Evolutionary conservation across 495 filamentous ascomycete species (phyloP), one percentile per base, ranked within the genome.

Genomic region (Penicillium mononematosum): DNA sequence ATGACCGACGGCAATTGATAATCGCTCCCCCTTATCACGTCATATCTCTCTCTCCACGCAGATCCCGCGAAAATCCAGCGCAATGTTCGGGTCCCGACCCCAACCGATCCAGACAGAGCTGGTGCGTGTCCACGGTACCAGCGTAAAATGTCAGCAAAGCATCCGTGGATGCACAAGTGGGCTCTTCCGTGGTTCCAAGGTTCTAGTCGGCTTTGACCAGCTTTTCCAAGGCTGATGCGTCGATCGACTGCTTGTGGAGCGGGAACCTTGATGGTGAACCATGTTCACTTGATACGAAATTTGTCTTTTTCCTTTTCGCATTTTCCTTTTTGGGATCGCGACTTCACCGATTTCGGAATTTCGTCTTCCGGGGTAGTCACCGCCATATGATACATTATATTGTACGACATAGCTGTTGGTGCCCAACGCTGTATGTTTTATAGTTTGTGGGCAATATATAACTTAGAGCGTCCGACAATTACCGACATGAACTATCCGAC

Each of bases 1-100:
- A 31, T 63, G 53, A 63, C 50, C 24, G 46, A 39, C 19, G 45
- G 24, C n/a, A 55, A 60, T 62, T 62, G 53, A 55, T 55, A 62
- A 65, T 58, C 10, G 9, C 31, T 42, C 38, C 50, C 50, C 46
- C 50, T 62, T 55, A 61, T 55, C 60, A 24, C 19, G 20, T 53
- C 31, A 38, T 10, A 25, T 55, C 45, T 4, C 11, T 47, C 52
- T 51, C 52, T 52, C 39, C 50, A 24, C 34, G 47, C 34, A 20
- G 50, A 58, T 61, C 59, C 45, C 24, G 36, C 39, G 31, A 44
- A 42, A 45, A 45, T 44, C 43, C 32, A 31, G 29, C 9, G 17
- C 48, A 43, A 32, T 42, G 22, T 27, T 16, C 32, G 29, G 22
- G 34, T 48, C 44, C 20, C 20, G 32, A 32, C 53, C 59, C 45